Percentiles rank a stretch among this genome's conserved stretches.
phyloP scores from a whole-genome alignment of 2,329 filamentous ascomycete species.

The Alternaria metachromatica region DNA sequence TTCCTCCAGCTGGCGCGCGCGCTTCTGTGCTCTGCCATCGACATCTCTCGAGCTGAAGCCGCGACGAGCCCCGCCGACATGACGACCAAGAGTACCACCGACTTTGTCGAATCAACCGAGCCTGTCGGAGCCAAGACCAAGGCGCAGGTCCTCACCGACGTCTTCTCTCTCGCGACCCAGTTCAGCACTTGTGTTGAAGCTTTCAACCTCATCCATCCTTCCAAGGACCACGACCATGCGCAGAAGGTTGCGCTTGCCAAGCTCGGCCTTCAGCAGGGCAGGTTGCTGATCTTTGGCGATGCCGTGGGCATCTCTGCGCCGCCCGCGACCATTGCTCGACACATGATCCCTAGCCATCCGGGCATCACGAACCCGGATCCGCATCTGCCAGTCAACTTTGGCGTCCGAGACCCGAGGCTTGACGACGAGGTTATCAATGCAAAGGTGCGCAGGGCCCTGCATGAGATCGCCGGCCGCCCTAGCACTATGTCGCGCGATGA shows the following conservation, averaged over 20 bases:
- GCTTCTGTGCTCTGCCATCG: not conserved
- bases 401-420: constrained; percentile 50
- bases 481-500: constrained; percentile 49
- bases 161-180: constrained; percentile 52
- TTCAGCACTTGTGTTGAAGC: constrained; percentile 58
- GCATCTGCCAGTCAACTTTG: constrained; percentile 54
- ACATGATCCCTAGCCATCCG: constrained; percentile 54
- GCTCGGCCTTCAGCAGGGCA: constrained; percentile 56
- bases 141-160: constrained; percentile 48
- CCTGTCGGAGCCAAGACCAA: constrained; percentile 29
- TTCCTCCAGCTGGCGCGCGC: not conserved
- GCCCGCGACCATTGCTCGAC: constrained; percentile 51
- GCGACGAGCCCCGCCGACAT: constrained; percentile 33
- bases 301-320: constrained; percentile 55
- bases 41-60: not conserved
- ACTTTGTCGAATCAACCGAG: constrained; percentile 25
- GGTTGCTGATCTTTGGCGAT: constrained; percentile 58
- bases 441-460: constrained; percentile 50
- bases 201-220: constrained; percentile 55
- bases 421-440: constrained; percentile 49
- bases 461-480: constrained; percentile 55
- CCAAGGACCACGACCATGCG: constrained; percentile 50
- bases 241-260: constrained; percentile 54
- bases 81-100: constrained; percentile 20
- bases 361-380: constrained; percentile 54